A percentile compares a stretch with the other conserved stretches of the same genome.
phyloP scores from a whole-genome alignment of 345 rosid genomes.

The Turnera subulata region DNA sequence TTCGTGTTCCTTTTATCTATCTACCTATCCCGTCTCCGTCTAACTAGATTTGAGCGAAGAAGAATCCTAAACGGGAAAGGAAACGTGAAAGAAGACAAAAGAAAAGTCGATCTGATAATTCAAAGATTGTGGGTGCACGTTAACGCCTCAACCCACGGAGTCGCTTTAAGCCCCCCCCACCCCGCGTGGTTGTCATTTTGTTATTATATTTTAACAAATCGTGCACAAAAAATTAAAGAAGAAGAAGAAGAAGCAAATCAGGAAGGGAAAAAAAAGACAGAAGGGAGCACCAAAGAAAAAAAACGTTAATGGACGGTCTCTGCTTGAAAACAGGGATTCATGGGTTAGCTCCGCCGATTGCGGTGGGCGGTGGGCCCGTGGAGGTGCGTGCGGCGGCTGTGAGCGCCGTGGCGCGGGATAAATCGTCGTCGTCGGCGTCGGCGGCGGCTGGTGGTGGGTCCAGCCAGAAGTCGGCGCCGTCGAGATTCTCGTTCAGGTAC shows the following conservation, averaged over 20 bases:
- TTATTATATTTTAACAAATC: not conserved
- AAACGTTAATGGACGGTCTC: constrained; percentile 41
- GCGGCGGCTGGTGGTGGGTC: constrained; percentile 25
- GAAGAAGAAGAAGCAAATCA: not conserved
- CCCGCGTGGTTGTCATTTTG: not conserved
- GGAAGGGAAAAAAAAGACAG: not conserved
- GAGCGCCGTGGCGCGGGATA: constrained; percentile 45
- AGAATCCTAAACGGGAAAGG: not conserved
- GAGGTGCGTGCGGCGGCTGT: constrained; percentile 49
- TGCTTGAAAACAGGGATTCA: constrained; percentile 54
- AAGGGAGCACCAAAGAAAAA: not conserved
- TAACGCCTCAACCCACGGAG: not conserved
- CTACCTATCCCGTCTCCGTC: not conserved
- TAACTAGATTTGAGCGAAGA: not conserved
- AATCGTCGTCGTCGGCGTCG: constrained; percentile 34
- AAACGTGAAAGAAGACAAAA: not conserved
- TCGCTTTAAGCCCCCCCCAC: too few species aligned
- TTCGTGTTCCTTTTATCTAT: too few species aligned
- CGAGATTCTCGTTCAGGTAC: constrained; percentile 47
- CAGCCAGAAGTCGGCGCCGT: constrained; percentile 38
- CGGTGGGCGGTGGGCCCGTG: constrained; percentile 25
- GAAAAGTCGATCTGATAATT: constrained; percentile 19
- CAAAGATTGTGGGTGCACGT: constrained; percentile 27
- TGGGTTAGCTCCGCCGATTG: constrained; percentile 48
- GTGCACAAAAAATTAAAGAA: not conserved